A percentile compares a stretch with the other conserved stretches of the same genome.
phyloP scores from a whole-genome alignment of 257 asterid species.

The Linaria vulgaris region DNA sequence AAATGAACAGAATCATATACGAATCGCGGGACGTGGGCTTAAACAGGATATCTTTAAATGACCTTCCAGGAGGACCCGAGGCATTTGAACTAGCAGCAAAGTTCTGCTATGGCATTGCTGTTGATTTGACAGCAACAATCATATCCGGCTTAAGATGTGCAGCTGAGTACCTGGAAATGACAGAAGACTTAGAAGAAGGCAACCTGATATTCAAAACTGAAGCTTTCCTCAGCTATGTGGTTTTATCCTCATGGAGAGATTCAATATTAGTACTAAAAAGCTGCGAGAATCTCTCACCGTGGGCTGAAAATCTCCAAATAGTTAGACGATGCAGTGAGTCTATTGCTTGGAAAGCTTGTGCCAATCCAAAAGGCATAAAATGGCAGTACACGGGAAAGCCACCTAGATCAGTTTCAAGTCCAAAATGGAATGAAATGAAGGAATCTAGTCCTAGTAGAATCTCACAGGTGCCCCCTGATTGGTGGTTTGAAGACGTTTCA shows the following conservation, averaged over 20 bases:
- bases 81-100: conserved; percentile 90
- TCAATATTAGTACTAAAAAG: conserved; percentile 75
- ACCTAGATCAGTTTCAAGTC: conserved; percentile 62
- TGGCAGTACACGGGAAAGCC: conserved; percentile 89
- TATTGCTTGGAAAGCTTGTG: conserved; percentile 97
- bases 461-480: conserved; percentile 80
- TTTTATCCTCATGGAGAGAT: conserved; percentile 94
- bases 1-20: conserved; percentile 69
- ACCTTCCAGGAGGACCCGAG: conserved; percentile 88
- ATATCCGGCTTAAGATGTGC: conserved; percentile 93
- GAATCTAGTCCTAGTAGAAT: conserved; percentile 71
- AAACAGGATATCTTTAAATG: conserved; percentile 53
- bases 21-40: conserved; percentile 59
- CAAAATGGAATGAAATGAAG: conserved; percentile 74
- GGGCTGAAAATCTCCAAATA: conserved; percentile 96
- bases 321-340: conserved; percentile 93
- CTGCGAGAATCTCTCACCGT: conserved; percentile 81
- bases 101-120: conserved; percentile 91
- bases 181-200: conserved; percentile 96
- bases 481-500: conserved; percentile 97
- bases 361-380: conserved; percentile 89
- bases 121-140: conserved; percentile 74
- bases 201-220: conserved; percentile 92
- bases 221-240: conserved; percentile 94
- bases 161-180: conserved; percentile 93